Conservation (phyloP, 139 green algal genomes). For the Gonium pectorale region DNA sequence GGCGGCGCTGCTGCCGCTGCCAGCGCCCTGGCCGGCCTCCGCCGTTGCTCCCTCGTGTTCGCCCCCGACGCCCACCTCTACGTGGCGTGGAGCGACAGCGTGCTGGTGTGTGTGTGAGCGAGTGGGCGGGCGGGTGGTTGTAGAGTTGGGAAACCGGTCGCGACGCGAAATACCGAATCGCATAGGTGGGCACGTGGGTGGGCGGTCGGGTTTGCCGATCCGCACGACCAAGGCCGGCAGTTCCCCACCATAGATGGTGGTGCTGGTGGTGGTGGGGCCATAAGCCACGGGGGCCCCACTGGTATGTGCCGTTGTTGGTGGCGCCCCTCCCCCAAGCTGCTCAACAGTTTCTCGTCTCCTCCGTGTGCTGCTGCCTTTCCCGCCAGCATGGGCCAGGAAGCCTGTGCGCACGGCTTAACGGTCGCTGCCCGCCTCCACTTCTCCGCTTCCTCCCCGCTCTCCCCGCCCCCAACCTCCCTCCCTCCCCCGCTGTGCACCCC, state of each 20-base stretch:
- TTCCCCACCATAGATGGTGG: too few species aligned
- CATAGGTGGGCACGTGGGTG: neutral
- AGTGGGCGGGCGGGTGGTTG: neutral
- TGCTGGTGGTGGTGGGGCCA: too few species aligned
- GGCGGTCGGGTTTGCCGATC: neutral
- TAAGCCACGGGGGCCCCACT: neutral
- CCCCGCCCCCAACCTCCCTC: neutral
- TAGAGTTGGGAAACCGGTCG: neutral
- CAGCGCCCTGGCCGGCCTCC: neutral
- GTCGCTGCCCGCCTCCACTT: too few species aligned
- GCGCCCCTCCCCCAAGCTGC: too few species aligned
- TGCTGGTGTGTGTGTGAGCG: conserved; percentile 64
- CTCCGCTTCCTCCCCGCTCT: too few species aligned
- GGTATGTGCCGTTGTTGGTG: neutral
- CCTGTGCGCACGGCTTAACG: too few species aligned
- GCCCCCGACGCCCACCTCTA: conserved; percentile 74
- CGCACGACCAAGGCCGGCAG: too few species aligned
- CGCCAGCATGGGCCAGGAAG: too few species aligned
- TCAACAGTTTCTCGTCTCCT: too few species aligned
- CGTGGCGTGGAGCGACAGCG: conserved; percentile 77
- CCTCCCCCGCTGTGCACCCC: neutral
- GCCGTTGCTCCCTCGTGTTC: conserved; percentile 68
- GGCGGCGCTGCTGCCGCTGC: neutral
- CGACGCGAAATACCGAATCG: too few species aligned
- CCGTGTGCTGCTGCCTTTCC: too few species aligned